A percentile compares a stretch with the other conserved stretches of the same genome.
Evolutionary conservation across 108 stramenopile species (phyloP).

Genomic region (Discostella pseudostelligera): DNA sequence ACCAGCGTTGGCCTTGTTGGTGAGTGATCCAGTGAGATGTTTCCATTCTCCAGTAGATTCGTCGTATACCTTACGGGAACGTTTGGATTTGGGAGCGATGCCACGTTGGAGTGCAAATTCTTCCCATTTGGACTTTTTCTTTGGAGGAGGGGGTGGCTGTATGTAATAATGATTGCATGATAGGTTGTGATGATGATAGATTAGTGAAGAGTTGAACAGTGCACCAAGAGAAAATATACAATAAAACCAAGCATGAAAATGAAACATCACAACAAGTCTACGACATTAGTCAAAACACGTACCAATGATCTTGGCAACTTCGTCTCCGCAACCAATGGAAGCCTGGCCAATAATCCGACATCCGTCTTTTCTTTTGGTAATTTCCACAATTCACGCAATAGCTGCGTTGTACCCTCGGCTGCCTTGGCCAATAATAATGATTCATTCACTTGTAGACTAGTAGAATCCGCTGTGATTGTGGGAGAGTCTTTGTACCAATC

Average conservation of each 20-base stretch:
- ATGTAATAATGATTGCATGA: constrained; percentile 1
- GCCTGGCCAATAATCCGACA: constrained; percentile 62
- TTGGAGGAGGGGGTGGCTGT: constrained; percentile 85
- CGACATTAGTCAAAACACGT: too few species aligned
- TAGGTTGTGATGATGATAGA: background rate
- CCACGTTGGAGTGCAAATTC: constrained; percentile 84
- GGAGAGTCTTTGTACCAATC: constrained; percentile 36
- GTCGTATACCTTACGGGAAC: constrained; percentile 88
- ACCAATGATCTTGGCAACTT: constrained; percentile 71
- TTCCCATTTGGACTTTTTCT: constrained; percentile 89
- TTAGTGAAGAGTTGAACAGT: background rate
- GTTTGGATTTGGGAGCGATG: constrained; percentile 83
- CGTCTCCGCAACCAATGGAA: constrained; percentile 56
- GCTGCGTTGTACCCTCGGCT: constrained; percentile 66
- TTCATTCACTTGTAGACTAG: constrained; percentile 42
- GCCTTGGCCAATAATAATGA: constrained; percentile 70
- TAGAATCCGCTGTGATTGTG: constrained; percentile 16
- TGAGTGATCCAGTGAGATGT: constrained; percentile 79
- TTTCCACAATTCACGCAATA: constrained; percentile 75
- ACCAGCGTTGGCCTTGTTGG: constrained; percentile 57
- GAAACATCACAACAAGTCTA: background rate
- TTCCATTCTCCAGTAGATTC: constrained; percentile 85
- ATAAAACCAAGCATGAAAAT: background rate
- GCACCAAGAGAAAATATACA: background rate
- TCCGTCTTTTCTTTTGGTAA: constrained; percentile 74